These are phyloP conservation scores for Volvariella volvacea DNA, from an alignment of 1,284 basidiomycete species.

Conservation along the genomic window DNA sequence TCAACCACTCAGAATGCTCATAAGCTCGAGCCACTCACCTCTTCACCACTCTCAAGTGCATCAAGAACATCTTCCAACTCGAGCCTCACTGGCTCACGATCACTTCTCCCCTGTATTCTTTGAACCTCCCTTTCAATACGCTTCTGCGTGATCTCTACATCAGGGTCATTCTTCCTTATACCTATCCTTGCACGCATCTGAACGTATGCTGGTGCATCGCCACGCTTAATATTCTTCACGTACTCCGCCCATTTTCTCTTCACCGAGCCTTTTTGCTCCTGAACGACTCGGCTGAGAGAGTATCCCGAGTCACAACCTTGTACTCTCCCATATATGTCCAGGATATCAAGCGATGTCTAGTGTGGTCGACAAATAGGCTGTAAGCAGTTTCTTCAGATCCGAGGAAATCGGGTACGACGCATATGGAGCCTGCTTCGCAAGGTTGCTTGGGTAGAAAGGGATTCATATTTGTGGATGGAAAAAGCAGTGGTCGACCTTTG, in stretches of 20 bases:
- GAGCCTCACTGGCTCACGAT: constrained; percentile 4
- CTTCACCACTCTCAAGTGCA: constrained; percentile 15
- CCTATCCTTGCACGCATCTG: constrained; percentile 14
- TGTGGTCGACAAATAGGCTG: constrained; percentile 15
- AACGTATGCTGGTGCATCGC: constrained; percentile 11
- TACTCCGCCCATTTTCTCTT: constrained; percentile 17
- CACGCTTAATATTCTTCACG: constrained; percentile 12
- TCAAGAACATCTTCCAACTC: constrained; percentile 12
- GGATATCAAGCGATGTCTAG: constrained; percentile 6
- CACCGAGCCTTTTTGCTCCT: constrained; percentile 7
- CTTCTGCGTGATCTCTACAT: constrained; percentile 7
- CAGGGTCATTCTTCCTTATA: constrained; percentile 8
- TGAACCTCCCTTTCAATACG: constrained; percentile 9
- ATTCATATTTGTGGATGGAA: constrained; percentile 14
- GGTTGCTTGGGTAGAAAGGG: constrained; percentile 15
- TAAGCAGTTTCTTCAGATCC: constrained; percentile 11
- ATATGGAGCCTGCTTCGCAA: constrained; percentile 15
- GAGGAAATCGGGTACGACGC: too few species aligned
- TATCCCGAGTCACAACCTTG: constrained; percentile 10
- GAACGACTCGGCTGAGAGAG: constrained; percentile 13
- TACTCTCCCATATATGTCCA: constrained; percentile 19
- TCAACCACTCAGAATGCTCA: not conserved
- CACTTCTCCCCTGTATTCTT: constrained; percentile 5
- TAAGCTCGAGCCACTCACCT: constrained; percentile 10
- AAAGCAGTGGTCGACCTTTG: constrained; percentile 7